These are phyloP conservation scores for Apiospora arundinis DNA, from an alignment of 2,329 filamentous ascomycete species.

Conservation along the genomic window DNA sequence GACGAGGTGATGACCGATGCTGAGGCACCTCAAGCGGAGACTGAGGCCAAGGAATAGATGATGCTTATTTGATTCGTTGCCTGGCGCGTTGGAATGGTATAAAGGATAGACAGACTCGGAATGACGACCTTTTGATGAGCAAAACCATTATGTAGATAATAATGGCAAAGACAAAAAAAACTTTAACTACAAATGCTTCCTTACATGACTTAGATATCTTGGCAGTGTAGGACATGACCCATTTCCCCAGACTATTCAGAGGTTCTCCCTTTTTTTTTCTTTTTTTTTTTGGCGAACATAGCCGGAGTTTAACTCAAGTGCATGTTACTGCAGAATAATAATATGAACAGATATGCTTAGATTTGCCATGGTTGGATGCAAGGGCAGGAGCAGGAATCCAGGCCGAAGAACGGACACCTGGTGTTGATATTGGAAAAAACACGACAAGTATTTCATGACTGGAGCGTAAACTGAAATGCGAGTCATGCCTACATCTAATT, in stretches of 20 bases:
- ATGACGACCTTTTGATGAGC: constrained; percentile 22
- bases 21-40: constrained; percentile 58
- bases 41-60: constrained; percentile 43
- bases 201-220: not conserved
- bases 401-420: not conserved
- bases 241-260: not conserved
- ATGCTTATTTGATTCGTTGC: constrained; percentile 19
- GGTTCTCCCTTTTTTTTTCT: not conserved
- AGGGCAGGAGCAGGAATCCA: not conserved
- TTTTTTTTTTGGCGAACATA: not conserved
- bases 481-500: not conserved
- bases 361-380: too few species aligned
- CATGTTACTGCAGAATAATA: not conserved
- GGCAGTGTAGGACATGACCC: too few species aligned
- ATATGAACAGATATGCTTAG: not conserved
- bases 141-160: constrained; percentile 10
- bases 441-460: not conserved
- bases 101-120: constrained; percentile 27
- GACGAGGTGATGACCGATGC: constrained; percentile 71
- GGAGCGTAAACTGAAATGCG: not conserved
- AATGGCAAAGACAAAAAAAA: constrained; percentile 5
- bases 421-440: not conserved
- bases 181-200: not conserved
- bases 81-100: constrained; percentile 24
- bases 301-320: not conserved